phyloP scores from a whole-genome alignment of 176 grass and related monocot species.

The Eragrostis nindensis region DNA sequence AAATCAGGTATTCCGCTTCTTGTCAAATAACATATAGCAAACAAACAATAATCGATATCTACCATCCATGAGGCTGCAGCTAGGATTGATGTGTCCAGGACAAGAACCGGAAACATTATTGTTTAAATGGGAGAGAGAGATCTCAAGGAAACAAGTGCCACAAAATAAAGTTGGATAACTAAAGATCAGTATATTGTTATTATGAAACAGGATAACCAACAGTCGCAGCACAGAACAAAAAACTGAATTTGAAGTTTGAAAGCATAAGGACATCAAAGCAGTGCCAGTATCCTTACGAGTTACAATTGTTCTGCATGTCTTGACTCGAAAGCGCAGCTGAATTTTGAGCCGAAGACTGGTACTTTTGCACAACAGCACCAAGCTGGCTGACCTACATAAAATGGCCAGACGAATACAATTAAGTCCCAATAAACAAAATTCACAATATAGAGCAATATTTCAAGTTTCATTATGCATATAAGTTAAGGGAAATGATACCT shows the following conservation, averaged over 20 bases:
- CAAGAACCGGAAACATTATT: not conserved
- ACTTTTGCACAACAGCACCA: slow-evolving; percentile 82
- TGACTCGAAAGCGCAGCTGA: slow-evolving; percentile 66
- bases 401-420: slow-evolving; percentile 8
- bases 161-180: not conserved
- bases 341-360: slow-evolving; percentile 76
- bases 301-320: slow-evolving; percentile 92
- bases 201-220: not conserved
- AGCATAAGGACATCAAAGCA: slow-evolving; percentile 20
- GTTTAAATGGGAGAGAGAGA: not conserved
- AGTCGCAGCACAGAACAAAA: not conserved
- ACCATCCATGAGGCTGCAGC: not conserved
- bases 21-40: too few relatives aligned
- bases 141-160: not conserved
- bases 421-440: slow-evolving; percentile 17
- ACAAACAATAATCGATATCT: not conserved
- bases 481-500: slow-evolving; percentile 52
- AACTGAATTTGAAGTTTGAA: slow-evolving; percentile 24
- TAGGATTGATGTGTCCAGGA: not conserved
- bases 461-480: slow-evolving; percentile 7
- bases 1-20: not conserved
- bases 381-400: slow-evolving; percentile 86
- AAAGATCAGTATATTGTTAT: not conserved
- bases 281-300: slow-evolving; percentile 67
- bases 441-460: not conserved